A percentile compares a stretch with the other conserved stretches of the same genome.
Evolutionary conservation across 2,329 filamentous ascomycete genomes (phyloP).

Genomic region (Alternaria ethzedia): DNA sequence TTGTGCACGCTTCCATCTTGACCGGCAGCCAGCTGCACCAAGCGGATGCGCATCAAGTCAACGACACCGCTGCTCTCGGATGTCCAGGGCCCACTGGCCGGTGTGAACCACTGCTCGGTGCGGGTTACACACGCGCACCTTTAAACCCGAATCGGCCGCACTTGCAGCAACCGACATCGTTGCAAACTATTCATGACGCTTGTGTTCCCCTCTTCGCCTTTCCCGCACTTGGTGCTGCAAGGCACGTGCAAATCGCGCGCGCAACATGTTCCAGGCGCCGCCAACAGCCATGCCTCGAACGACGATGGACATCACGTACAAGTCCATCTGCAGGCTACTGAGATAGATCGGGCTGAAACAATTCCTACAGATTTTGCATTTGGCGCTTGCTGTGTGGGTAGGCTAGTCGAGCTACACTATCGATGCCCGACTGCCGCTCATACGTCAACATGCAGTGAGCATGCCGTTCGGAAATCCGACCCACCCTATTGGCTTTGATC

Average conservation of each 20-base stretch:
- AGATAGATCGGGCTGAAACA: constrained; percentile 28
- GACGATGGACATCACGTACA: constrained; percentile 5
- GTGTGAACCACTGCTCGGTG: constrained; percentile 33
- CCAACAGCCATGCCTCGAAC: constrained; percentile 10
- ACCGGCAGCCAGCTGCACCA: constrained; percentile 3
- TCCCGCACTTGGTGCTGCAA: constrained; percentile 26
- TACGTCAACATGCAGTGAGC: constrained; percentile 39
- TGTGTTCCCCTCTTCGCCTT: constrained; percentile 20
- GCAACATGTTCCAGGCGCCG: neutral
- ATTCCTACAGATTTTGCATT: constrained; percentile 13
- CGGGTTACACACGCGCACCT: constrained; percentile 32
- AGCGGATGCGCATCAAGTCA: constrained; percentile 2
- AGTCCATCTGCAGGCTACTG: constrained; percentile 15
- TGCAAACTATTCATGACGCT: constrained; percentile 28
- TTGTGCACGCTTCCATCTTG: constrained; percentile 4
- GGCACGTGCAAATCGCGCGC: constrained; percentile 30
- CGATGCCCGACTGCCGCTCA: constrained; percentile 14
- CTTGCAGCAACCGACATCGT: constrained; percentile 38
- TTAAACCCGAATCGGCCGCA: constrained; percentile 37
- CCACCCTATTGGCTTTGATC: constrained; percentile 15
- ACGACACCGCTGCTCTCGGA: constrained; percentile 25
- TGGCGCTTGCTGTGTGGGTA: constrained; percentile 19
- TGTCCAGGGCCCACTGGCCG: constrained; percentile 23
- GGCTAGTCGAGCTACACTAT: constrained; percentile 19
- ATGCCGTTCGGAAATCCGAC: constrained; percentile 9